Evolutionary conservation across 2,329 filamentous ascomycete species (phyloP).

Genomic region (Chaetomium strumarium): DNA sequence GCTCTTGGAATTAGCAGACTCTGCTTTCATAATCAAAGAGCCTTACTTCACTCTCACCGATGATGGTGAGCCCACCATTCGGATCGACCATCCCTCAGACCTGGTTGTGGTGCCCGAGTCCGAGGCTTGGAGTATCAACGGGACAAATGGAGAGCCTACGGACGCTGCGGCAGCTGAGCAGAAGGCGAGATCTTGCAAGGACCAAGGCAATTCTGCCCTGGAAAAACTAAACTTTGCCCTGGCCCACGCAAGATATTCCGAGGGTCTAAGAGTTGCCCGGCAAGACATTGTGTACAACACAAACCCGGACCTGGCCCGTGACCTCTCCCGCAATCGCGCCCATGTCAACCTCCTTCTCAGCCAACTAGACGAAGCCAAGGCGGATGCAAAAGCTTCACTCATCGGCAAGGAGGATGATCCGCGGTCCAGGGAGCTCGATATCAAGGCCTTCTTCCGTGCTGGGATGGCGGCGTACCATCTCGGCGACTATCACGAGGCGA

Average conservation of each 20-base stretch:
- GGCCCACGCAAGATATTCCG: background rate
- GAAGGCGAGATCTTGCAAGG: background rate
- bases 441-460: constrained; percentile 9
- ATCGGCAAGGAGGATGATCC: background rate
- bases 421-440: background rate
- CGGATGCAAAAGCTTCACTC: constrained; percentile 1
- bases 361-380: background rate
- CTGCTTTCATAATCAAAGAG: constrained; percentile 3
- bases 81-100: constrained; percentile 10
- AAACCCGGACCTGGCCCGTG: background rate
- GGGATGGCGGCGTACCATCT: constrained; percentile 3
- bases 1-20: background rate
- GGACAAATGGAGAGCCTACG: background rate
- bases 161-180: background rate
- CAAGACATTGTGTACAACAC: background rate
- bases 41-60: constrained; percentile 12
- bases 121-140: background rate
- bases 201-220: constrained; percentile 5
- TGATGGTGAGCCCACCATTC: constrained; percentile 7
- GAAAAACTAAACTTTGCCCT: background rate
- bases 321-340: constrained; percentile 6
- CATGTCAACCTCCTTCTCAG: constrained; percentile 3
- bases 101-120: background rate
- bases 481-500: background rate
- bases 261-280: background rate